A percentile compares a stretch with the other conserved stretches of the same genome.
Evolutionary conservation across 306 rosid species (phyloP).

Genomic region (Luffa aegyptiaca): DNA sequence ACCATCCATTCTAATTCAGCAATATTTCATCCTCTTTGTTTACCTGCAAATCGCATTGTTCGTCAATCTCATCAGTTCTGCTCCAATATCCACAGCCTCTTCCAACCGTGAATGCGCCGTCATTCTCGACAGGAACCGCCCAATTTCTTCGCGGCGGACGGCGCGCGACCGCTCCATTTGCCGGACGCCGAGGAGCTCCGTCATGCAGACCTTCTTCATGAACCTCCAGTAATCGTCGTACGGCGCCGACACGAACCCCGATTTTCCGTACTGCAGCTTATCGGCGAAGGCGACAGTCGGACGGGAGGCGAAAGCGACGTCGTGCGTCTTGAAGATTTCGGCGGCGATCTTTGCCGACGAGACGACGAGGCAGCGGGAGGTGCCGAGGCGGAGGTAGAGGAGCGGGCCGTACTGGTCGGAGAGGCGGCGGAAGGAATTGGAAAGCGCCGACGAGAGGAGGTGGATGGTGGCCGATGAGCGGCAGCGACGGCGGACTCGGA

Average conservation of each 20-base stretch:
- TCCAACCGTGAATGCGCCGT: constrained; percentile 8
- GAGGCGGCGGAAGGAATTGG: constrained; percentile 38
- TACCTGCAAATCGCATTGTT: constrained; percentile 11
- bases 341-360: constrained; percentile 48
- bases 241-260: constrained; percentile 45
- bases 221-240: constrained; percentile 72
- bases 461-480: constrained; percentile 39
- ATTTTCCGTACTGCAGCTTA: constrained; percentile 41
- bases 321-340: constrained; percentile 53
- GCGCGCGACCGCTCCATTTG: not conserved
- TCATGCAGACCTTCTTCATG: constrained; percentile 55
- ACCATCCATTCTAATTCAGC: no score
- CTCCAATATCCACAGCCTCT: constrained; percentile 20
- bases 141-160: constrained; percentile 30
- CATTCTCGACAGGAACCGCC: constrained; percentile 17
- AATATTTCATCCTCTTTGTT: no score
- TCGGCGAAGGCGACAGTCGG: constrained; percentile 33
- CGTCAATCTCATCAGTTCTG: constrained; percentile 28
- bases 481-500: constrained; percentile 28
- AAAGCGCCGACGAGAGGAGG: constrained; percentile 38
- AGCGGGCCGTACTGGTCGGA: constrained; percentile 47
- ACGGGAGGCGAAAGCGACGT: constrained; percentile 37
- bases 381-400: constrained; percentile 45
- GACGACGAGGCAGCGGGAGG: constrained; percentile 38
- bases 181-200: constrained; percentile 43